Evolutionary conservation across 2,329 filamentous ascomycete species (phyloP), one percentile per base, ranked within the genome.

Genomic region (Fusarium oxysporum): DNA sequence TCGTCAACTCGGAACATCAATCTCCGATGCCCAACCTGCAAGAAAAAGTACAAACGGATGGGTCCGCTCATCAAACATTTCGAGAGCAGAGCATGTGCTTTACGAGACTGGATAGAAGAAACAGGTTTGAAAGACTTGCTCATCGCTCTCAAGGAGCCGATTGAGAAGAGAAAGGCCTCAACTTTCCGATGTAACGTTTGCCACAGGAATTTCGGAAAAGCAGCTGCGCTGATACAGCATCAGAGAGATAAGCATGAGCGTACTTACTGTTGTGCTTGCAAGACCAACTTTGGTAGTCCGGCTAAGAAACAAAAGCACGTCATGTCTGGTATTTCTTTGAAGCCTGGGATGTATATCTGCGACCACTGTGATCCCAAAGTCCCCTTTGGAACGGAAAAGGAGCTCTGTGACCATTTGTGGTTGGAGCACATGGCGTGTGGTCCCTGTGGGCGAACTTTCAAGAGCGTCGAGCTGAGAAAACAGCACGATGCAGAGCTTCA

Each of bases 171-270:
- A 6, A 28, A 17, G 4, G 17, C n/a, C 1, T 17, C 16, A 7
- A 7, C 3, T 2, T 3, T 6, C 17, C 3, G 9, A 0, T 57
- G 55, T 8, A 10, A n/a, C 3, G 2, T 6, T 5, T 58, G 55
- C 9, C 4, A 3, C 0, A 56, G 9, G 23, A 28, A 19, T 3
- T 47, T 47, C 2, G 17, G 1, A 0, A 17, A 30, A 19, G 17
- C 5, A 11, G 5, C 0, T 8, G 25, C 44, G 25, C 17, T 47
- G 17, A 13, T 10, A 12, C 6, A 19, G 6, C 38, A 23, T 5
- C 16, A 23, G 9, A 14, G 14, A 8, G 53, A 23, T 8, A 32
- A 41, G 51, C 37, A 55, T n/a, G 10, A 45, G 25, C 25, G 6
- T 10, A 45, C 43, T 1, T 45, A 45, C 23, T 45, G 44, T 6